These are phyloP conservation scores for Ilyonectria robusta DNA, from an alignment of 2,329 filamentous ascomycete species.

Conservation along the genomic window DNA sequence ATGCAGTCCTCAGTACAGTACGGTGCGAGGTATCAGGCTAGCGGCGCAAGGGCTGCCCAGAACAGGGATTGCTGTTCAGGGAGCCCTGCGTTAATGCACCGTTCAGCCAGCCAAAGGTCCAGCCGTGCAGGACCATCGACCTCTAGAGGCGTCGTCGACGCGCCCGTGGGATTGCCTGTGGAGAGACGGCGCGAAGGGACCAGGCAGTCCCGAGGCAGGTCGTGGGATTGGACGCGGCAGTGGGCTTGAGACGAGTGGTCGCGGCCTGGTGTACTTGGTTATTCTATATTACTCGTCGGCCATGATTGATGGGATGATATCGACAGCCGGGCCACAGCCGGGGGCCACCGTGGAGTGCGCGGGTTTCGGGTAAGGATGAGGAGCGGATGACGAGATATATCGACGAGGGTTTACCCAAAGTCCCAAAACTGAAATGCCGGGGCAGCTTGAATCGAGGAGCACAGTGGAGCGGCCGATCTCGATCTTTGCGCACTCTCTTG, in stretches of 20 bases:
- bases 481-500: slow-evolving; percentile 5
- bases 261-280: not conserved
- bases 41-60: slow-evolving; percentile 17
- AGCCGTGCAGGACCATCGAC: slow-evolving; percentile 12
- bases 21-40: slow-evolving; percentile 13
- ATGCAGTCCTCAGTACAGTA: slow-evolving; percentile 2
- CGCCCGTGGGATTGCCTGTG: slow-evolving; percentile 25
- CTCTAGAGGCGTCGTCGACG: slow-evolving; percentile 5
- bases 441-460: not conserved
- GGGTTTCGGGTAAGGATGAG: slow-evolving; percentile 20
- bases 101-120: slow-evolving; percentile 26
- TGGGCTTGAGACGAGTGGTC: not conserved
- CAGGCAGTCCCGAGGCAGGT: not conserved
- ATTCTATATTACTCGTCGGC: not conserved
- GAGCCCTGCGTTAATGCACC: slow-evolving; percentile 32
- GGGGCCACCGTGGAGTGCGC: slow-evolving; percentile 12
- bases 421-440: slow-evolving; percentile 15
- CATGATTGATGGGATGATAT: not conserved
- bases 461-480: slow-evolving; percentile 24
- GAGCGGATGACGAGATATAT: not conserved
- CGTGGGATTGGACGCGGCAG: not conserved
- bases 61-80: slow-evolving; percentile 19
- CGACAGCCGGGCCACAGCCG: not conserved
- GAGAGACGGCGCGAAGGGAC: slow-evolving; percentile 14
- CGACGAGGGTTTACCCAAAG: slow-evolving; percentile 22